Percentiles rank a stretch among this genome's conserved stretches.
phyloP scores from a whole-genome alignment of 495 filamentous ascomycete species.

The Astrocystis sublimbata region DNA sequence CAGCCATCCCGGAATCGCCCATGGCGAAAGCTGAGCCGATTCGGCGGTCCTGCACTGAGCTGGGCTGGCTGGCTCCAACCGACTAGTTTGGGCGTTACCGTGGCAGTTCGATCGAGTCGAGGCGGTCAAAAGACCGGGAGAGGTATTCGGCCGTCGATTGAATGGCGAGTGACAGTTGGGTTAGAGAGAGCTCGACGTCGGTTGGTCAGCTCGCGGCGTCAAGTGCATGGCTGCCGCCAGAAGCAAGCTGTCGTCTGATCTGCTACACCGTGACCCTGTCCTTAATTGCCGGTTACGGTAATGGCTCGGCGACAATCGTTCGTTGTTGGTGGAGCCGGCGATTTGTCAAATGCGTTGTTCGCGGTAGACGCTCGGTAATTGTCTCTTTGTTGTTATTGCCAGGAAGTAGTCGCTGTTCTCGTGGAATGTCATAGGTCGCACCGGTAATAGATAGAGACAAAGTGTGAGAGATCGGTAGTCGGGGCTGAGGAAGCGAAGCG shows the following conservation, averaged over 20 bases:
- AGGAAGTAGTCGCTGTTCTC: not conserved
- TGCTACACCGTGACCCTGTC: not conserved
- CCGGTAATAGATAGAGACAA: not conserved
- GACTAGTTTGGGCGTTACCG: not conserved
- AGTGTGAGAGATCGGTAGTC: not conserved
- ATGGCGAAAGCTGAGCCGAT: conserved; percentile 16
- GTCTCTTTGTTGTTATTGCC: not conserved
- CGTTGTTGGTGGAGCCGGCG: not conserved
- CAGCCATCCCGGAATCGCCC: conserved; percentile 26
- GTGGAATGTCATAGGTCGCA: not conserved
- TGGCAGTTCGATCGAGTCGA: not conserved
- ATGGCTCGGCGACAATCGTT: not conserved
- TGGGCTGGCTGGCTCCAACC: too few relatives aligned
- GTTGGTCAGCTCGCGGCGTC: not conserved
- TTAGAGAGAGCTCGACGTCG: not conserved
- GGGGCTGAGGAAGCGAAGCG: too few relatives aligned
- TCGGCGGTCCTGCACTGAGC: not conserved
- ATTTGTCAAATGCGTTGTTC: not conserved
- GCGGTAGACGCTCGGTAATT: not conserved
- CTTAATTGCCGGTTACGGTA: not conserved
- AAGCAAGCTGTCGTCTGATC: not conserved
- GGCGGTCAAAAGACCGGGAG: not conserved
- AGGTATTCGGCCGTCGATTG: not conserved
- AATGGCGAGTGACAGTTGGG: not conserved
- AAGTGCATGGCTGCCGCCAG: conserved; percentile 6